Percentiles rank a stretch among this genome's conserved stretches.
Conservation (phyloP, 345 rosid species). For the Firmiana major region DNA sequence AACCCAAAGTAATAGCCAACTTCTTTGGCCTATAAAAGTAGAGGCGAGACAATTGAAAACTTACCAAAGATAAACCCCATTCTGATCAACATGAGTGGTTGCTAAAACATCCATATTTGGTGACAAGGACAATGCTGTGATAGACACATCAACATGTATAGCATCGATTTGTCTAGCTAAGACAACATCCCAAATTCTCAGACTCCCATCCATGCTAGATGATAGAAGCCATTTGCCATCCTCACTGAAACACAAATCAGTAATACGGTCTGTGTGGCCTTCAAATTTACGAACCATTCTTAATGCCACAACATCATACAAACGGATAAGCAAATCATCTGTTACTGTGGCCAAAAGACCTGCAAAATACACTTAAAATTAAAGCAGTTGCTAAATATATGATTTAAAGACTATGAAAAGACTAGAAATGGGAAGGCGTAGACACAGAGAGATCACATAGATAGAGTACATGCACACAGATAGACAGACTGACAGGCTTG, state of each 20-base stretch:
- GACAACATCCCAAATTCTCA: constrained; percentile 90
- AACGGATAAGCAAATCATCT: constrained; percentile 72
- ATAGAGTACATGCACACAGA: neutral
- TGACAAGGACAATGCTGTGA: constrained; percentile 90
- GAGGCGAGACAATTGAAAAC: constrained; percentile 19
- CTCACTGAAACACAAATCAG: constrained; percentile 87
- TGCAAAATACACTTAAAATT: constrained; percentile 26
- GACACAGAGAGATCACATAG: neutral
- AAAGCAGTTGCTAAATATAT: constrained; percentile 4
- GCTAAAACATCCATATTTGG: constrained; percentile 94
- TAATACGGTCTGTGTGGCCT: constrained; percentile 87
- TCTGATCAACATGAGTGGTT: constrained; percentile 90
- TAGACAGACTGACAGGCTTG: neutral
- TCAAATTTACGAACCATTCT: constrained; percentile 93
- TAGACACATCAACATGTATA: constrained; percentile 63
- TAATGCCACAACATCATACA: constrained; percentile 70
- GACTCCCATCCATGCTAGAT: constrained; percentile 94
- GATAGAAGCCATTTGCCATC: constrained; percentile 98
- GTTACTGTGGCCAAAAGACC: constrained; percentile 91
- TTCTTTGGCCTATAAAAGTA: neutral
- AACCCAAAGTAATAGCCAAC: neutral
- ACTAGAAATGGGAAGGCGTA: neutral
- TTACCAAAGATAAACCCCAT: constrained; percentile 87
- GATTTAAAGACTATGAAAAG: constrained; percentile 11
- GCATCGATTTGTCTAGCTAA: constrained; percentile 93